Evolutionary conservation across 2,329 filamentous ascomycete species (phyloP), one percentile per base, ranked within the genome.

Genomic region (Fusarium aywerte): DNA sequence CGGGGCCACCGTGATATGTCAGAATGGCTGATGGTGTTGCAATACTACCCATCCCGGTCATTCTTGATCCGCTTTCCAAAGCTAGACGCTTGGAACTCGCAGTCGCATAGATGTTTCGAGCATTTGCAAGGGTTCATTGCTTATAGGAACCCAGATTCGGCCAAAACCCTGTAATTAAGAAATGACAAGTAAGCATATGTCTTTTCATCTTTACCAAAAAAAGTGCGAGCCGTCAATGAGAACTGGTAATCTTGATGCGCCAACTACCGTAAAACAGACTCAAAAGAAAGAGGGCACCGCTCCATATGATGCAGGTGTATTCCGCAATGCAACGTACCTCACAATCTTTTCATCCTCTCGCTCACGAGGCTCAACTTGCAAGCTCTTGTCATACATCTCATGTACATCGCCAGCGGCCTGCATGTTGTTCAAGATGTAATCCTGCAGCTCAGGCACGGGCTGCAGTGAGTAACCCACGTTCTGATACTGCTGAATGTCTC

Each of bases 331-430:
- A 68, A 85, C 87, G 75, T 89, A 97, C 94, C 96, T 96, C 77
- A 97, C 95, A 84, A 99, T 98, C 86, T 98, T 98, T 82, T 99
- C 96, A 77, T 99, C 96, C 82, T 99, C 96, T 74, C 96, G 88
- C 83, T 99, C 96, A 74, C 96, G 88, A 66, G 96, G 96, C 79
- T 99, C 96, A 62, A 99, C 90, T 75, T 90, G 86, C 81, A 99
- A 83, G 81, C 93, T 97, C 85, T 94, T 94, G 80, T 98, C 94
- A 83, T 98, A 99, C 96, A 98, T 98, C 83, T 98, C 95, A 79
- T 98, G 94, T 67, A 99, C 96, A 78, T 98, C 95, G 51, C 93
- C 92, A 5, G 96, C 95, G 29, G 90, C 91, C 81, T 96, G 91
- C 92, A 98, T 97, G 78, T 98, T 97, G 78, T 90, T 94, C 71